Conservation (phyloP, 2,329 filamentous ascomycete species). For the Metarhizium humberi region DNA sequence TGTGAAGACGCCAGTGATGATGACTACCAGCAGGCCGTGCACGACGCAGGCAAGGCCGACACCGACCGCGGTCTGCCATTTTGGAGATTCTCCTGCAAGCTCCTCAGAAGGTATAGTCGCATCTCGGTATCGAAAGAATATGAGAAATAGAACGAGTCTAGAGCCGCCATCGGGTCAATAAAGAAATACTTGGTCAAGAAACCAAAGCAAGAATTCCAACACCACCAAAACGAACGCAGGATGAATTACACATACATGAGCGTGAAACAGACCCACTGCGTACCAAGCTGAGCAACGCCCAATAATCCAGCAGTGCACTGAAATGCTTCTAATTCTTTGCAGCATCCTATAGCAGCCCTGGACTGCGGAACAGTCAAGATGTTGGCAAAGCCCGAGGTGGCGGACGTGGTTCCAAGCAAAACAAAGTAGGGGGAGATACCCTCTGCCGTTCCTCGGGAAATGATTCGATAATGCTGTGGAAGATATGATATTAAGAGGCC, state of each 20-base stretch:
- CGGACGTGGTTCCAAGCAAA: slow-evolving; percentile 83
- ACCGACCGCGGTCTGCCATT: slow-evolving; percentile 68
- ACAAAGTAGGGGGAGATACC: slow-evolving; percentile 95
- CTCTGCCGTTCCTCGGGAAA: slow-evolving; percentile 74
- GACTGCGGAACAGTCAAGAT: slow-evolving; percentile 83
- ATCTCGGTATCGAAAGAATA: slow-evolving; percentile 73
- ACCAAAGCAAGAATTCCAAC: not conserved
- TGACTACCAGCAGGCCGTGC: slow-evolving; percentile 63
- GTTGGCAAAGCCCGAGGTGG: slow-evolving; percentile 82
- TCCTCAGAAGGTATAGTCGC: slow-evolving; percentile 40
- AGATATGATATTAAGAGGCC: slow-evolving; percentile 90
- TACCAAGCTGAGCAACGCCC: slow-evolving; percentile 82
- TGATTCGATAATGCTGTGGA: slow-evolving; percentile 89
- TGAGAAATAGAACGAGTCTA: slow-evolving; percentile 85
- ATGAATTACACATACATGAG: slow-evolving; percentile 60
- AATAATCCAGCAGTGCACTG: slow-evolving; percentile 80
- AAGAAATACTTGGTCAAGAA: no score
- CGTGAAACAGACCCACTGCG: slow-evolving; percentile 87
- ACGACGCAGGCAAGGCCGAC: slow-evolving; percentile 65
- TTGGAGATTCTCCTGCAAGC: slow-evolving; percentile 44
- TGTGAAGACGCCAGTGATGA: slow-evolving; percentile 60
- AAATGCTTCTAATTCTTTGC: slow-evolving; percentile 67
- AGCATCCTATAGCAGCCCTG: slow-evolving; percentile 75
- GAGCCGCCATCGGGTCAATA: slow-evolving; percentile 11
- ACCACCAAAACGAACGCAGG: not conserved